Conservation (phyloP, 257 asterid genomes). For the Fraxinus americana region DNA sequence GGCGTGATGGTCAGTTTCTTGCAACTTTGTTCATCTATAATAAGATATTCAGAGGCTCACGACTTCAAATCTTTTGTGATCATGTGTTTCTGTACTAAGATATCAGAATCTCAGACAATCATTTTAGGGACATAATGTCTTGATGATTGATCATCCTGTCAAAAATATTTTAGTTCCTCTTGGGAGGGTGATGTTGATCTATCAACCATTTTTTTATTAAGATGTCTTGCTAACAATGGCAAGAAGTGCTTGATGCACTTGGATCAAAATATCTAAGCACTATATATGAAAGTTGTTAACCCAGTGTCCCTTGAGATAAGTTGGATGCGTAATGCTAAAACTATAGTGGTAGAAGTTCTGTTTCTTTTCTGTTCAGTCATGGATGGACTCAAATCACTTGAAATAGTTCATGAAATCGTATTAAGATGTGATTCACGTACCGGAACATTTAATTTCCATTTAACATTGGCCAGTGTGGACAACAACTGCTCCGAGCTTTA, state of each 20-base stretch:
- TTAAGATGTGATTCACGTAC: neutral
- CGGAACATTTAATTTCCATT: conserved; percentile 2
- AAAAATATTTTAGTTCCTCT: neutral
- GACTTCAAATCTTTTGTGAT: neutral
- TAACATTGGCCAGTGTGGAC: neutral
- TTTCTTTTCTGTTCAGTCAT: neutral
- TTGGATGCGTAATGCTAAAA: neutral
- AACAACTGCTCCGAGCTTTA: neutral
- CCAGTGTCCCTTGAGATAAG: neutral
- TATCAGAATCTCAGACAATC: neutral
- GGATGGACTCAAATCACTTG: neutral
- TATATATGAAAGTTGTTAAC: neutral
- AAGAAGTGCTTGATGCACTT: neutral
- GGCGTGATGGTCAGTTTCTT: neutral
- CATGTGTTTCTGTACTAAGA: neutral
- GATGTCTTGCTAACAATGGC: neutral
- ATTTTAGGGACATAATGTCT: neutral
- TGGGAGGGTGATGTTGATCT: neutral
- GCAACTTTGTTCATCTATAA: neutral
- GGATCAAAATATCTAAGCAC: neutral
- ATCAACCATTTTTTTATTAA: neutral
- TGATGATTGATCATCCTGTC: neutral
- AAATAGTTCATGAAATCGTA: neutral
- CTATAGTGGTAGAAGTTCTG: neutral
- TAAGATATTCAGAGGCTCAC: neutral